These are phyloP conservation scores for Hymenoscyphus occultus DNA, from an alignment of 2,329 filamentous ascomycete genomes.

Conservation along the genomic window DNA sequence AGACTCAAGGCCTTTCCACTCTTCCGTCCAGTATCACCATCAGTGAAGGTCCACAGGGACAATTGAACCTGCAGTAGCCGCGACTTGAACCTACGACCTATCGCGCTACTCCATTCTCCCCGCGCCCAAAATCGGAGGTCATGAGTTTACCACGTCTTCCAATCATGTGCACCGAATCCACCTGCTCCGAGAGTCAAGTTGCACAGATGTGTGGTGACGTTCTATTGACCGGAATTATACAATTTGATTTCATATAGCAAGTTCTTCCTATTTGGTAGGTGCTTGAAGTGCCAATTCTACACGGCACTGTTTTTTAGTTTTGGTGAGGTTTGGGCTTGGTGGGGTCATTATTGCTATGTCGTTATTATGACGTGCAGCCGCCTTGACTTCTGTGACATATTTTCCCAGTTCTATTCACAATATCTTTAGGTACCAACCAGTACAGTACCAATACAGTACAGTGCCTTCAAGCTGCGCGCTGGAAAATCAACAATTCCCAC, in stretches of 20 bases:
- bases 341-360: neutral
- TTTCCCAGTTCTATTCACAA: neutral
- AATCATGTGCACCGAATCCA: neutral
- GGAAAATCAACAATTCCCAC: no score
- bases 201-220: constrained; percentile 3
- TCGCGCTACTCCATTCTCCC: neutral
- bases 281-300: neutral
- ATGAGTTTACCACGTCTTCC: neutral
- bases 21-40: neutral
- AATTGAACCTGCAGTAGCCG: constrained; percentile 17
- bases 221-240: neutral
- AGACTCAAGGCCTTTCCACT: neutral
- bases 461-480: no score
- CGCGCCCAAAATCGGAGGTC: neutral
- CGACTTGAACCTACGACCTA: neutral
- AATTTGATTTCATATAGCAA: neutral
- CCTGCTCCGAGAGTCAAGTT: neutral
- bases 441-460: no score
- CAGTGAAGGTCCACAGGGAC: constrained; percentile 13
- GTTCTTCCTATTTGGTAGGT: neutral
- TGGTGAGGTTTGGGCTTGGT: neutral
- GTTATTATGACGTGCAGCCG: constrained; percentile 1
- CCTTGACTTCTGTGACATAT: neutral
- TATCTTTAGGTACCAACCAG: no score
- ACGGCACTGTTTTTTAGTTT: neutral